These are phyloP conservation scores for Chiua virens DNA, from an alignment of 768 basidiomycete species.

Conservation along the genomic window DNA sequence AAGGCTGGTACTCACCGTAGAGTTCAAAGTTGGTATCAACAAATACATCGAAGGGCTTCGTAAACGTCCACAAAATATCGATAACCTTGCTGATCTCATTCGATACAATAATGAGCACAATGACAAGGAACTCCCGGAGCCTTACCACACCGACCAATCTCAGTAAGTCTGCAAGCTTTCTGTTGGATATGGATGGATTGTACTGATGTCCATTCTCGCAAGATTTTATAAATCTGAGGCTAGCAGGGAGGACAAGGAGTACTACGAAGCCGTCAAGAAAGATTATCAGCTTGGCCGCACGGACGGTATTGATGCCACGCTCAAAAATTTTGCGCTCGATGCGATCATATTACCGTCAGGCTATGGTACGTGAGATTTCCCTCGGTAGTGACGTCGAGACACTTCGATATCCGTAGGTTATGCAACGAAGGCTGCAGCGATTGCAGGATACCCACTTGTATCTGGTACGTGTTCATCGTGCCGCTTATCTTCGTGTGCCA, in stretches of 20 bases:
- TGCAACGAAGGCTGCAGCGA: constrained; percentile 29
- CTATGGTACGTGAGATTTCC: constrained; percentile 8
- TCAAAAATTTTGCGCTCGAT: constrained; percentile 47
- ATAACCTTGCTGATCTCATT: constrained; percentile 56
- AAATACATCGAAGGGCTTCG: constrained; percentile 47
- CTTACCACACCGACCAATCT: constrained; percentile 37
- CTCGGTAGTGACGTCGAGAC: neutral
- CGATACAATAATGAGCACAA: constrained; percentile 54
- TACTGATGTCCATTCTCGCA: neutral
- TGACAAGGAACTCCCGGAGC: constrained; percentile 43
- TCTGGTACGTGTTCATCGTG: constrained; percentile 21
- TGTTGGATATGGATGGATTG: neutral
- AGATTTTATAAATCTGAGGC: constrained; percentile 25
- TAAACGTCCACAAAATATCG: constrained; percentile 56
- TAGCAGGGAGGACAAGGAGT: constrained; percentile 32
- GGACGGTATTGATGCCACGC: constrained; percentile 52
- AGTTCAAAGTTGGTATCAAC: constrained; percentile 63
- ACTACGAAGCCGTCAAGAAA: constrained; percentile 43
- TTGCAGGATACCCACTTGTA: constrained; percentile 39
- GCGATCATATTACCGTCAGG: constrained; percentile 50
- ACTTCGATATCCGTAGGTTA: constrained; percentile 12
- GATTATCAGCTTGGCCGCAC: constrained; percentile 49
- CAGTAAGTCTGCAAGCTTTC: constrained; percentile 22
- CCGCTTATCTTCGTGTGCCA: neutral
- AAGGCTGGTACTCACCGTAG: constrained; percentile 48